A percentile compares a stretch with the other conserved stretches of the same genome.
Evolutionary conservation across 2,329 filamentous ascomycete species (phyloP).

Genomic region (Hypoxylon rubiginosum): DNA sequence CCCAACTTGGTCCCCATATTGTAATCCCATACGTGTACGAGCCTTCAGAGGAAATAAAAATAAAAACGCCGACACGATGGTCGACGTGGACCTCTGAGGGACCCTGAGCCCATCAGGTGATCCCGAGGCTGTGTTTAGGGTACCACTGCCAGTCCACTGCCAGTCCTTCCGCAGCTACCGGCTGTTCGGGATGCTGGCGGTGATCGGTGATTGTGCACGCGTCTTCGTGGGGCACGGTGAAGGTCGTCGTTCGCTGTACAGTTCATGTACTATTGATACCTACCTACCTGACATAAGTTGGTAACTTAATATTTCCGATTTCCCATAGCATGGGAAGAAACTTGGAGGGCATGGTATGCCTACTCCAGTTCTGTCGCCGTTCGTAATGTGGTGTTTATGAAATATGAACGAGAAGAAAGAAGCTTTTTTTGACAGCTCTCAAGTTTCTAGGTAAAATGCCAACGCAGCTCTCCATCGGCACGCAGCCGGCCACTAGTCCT

Average conservation of each 20-base stretch:
- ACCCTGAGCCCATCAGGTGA: conserved; percentile 18
- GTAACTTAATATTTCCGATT: not conserved
- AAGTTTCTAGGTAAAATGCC: not conserved
- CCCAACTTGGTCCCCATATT: conserved; percentile 30
- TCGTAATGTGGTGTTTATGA: not conserved
- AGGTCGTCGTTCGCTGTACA: not conserved
- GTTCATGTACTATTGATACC: not conserved
- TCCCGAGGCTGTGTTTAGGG: conserved; percentile 7
- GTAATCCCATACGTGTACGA: conserved; percentile 27
- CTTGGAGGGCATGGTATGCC: not conserved
- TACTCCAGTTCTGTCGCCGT: not conserved
- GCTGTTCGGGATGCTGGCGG: not conserved
- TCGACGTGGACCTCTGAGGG: conserved; percentile 36
- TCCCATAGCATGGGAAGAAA: not conserved
- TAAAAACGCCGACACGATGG: conserved; percentile 31
- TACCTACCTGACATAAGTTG: no score
- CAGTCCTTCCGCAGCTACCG: not conserved
- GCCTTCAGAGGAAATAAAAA: conserved; percentile 22
- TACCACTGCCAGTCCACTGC: conserved; percentile 1
- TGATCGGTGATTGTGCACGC: not conserved
- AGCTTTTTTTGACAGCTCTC: not conserved
- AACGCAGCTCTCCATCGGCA: not conserved
- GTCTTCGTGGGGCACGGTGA: not conserved
- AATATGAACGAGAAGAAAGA: not conserved
- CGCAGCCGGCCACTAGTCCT: not conserved